Evolutionary conservation across 2,329 filamentous ascomycete species (phyloP), one percentile per base, ranked within the genome.

Genomic region (Penicillium sp.): DNA sequence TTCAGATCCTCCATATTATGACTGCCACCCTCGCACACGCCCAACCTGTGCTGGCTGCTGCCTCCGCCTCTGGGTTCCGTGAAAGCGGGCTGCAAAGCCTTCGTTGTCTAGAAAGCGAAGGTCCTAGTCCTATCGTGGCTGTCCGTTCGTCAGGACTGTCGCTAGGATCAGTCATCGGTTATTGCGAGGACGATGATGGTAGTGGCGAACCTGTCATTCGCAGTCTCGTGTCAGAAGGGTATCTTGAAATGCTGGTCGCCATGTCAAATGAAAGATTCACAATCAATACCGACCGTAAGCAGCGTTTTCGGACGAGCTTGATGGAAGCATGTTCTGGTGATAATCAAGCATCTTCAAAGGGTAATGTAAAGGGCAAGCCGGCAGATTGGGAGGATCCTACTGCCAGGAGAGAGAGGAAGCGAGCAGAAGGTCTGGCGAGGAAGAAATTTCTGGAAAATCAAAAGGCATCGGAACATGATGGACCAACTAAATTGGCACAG

Each of bases 1-100:
- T 15, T 13, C 45, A 94, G 89, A 95, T 95, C 50, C 76, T 96
- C 1, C 90, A 96, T 52, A 73, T 96, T 29, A 75, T 94, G 53
- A 80, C 86, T 4, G 79, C 87, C 11, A 90, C 85, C 0, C 71
- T 80, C 0, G 65, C 75, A 9, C 78, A 90, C 52, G 87, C 90
- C 3, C 84, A 94, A 49, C 71, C 76, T 6, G 72, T 93, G 12
- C 74, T 95, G 10, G 74, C 80, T 8, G 85, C 84, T 30, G 89
- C 85, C 1, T 71, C 90, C 7, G 77, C 80, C 51, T 83, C 87
- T 3, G 90, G 90, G 0, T 95, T 95, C 59, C 80, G 90, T 10
- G 90, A 96, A 66, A 92, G 84, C 42, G 90, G 90, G 12, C 82
- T 90, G 6, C 68, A 70, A 44, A 63, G 64, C 33, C 74, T 93